phyloP scores from a whole-genome alignment of 2,329 filamentous ascomycete genomes.

The Aspergillus jensenii region DNA sequence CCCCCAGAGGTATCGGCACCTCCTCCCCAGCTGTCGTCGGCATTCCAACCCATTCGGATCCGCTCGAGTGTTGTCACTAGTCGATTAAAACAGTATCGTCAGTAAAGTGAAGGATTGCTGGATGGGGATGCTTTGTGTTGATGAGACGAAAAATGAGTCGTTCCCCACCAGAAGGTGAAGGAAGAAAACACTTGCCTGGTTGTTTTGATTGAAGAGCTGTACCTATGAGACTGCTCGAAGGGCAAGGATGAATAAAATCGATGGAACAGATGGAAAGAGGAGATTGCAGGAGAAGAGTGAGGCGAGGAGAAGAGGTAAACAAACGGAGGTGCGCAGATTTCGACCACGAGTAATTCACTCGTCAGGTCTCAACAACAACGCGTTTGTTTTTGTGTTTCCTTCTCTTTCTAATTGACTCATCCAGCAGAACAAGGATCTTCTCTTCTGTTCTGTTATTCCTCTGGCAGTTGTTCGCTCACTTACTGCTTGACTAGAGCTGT shows the following conservation, averaged over 20 bases:
- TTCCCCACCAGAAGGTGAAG: neutral
- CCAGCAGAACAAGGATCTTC: too few species aligned
- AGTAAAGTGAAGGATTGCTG: neutral
- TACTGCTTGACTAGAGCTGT: too few species aligned
- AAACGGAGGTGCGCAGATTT: neutral
- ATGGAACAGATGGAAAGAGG: neutral
- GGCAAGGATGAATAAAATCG: neutral
- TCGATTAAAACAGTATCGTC: neutral
- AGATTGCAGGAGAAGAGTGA: neutral
- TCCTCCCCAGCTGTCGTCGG: neutral
- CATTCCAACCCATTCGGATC: neutral
- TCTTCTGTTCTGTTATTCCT: too few species aligned
- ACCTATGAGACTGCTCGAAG: neutral
- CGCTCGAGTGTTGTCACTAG: neutral
- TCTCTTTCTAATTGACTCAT: neutral
- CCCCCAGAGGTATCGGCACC: neutral
- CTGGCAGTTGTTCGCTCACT: too few species aligned
- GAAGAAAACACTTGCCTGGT: neutral
- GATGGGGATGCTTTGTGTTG: neutral
- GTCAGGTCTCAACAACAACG: neutral
- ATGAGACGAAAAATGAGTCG: neutral
- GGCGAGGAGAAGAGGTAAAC: neutral
- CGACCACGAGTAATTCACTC: neutral
- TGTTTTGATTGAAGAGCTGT: neutral
- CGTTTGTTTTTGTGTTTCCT: neutral